A percentile compares a stretch with the other conserved stretches of the same genome.
These are phyloP conservation scores for Aplosporella prunicola DNA, from an alignment of 2,329 filamentous ascomycete genomes.

Conservation along the genomic window DNA sequence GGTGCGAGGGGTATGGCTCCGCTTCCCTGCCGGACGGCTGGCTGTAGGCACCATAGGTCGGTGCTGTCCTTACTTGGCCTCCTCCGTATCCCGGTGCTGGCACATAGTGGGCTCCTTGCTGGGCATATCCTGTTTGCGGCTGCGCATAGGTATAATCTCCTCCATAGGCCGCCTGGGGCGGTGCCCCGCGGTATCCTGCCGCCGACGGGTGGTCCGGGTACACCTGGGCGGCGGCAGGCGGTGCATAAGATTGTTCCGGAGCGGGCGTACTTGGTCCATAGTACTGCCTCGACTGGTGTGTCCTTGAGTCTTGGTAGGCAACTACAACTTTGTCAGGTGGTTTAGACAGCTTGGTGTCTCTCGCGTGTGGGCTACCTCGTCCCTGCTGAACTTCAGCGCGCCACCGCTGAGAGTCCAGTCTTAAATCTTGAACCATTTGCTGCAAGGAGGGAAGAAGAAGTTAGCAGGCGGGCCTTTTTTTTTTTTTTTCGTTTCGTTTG, in stretches of 20 bases:
- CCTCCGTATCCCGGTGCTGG: constrained; percentile 17
- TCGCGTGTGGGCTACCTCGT: constrained; percentile 39
- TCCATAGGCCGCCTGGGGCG: constrained; percentile 10
- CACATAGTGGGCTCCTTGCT: constrained; percentile 23
- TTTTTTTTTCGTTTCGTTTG: neutral
- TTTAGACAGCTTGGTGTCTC: constrained; percentile 33
- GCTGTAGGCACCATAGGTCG: constrained; percentile 21
- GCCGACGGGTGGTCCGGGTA: constrained; percentile 25
- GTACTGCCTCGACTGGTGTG: constrained; percentile 34
- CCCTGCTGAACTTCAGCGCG: constrained; percentile 24
- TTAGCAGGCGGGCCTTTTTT: neutral
- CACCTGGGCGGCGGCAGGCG: constrained; percentile 17
- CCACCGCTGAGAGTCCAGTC: constrained; percentile 40
- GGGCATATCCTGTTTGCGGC: constrained; percentile 25
- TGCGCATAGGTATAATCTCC: constrained; percentile 21
- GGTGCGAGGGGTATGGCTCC: constrained; percentile 4
- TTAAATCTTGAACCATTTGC: constrained; percentile 43
- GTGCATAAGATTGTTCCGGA: constrained; percentile 13
- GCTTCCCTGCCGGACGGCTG: constrained; percentile 20
- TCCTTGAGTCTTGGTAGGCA: constrained; percentile 34
- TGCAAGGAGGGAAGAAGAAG: constrained; percentile 14
- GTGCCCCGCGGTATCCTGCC: constrained; percentile 19
- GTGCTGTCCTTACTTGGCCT: constrained; percentile 13
- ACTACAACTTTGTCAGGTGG: constrained; percentile 37
- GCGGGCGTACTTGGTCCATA: constrained; percentile 23